A percentile compares a stretch with the other conserved stretches of the same genome.
Evolutionary conservation across 805 yeast genomes (phyloP).

Genomic region (Metschnikowia vanudenii): DNA sequence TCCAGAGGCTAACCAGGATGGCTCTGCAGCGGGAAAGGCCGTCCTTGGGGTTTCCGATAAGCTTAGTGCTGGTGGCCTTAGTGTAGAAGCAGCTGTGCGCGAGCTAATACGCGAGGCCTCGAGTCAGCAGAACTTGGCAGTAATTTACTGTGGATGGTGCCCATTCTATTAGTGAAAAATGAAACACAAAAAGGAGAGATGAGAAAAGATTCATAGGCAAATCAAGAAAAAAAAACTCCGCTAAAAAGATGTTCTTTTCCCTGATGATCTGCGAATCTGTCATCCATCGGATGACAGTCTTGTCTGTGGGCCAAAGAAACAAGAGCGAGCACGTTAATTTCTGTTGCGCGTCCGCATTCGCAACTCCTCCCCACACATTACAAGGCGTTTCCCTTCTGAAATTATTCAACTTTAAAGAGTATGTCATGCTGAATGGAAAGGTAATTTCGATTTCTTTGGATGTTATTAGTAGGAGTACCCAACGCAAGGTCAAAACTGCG

Average conservation of each 20-base stretch:
- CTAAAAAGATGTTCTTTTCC: too few species aligned
- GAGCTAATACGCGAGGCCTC: slow-evolving; percentile 78
- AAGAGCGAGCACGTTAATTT: too few species aligned
- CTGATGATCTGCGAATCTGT: too few species aligned
- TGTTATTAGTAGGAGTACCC: slow-evolving; percentile 7
- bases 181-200: background rate
- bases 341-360: background rate
- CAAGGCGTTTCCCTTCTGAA: too few species aligned
- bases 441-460: slow-evolving; percentile 10
- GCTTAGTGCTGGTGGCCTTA: slow-evolving; percentile 61
- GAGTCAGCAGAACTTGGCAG: slow-evolving; percentile 61
- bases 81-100: slow-evolving; percentile 80
- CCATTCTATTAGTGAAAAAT: slow-evolving; percentile 52
- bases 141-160: slow-evolving; percentile 82
- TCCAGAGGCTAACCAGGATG: slow-evolving; percentile 37
- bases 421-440: slow-evolving; percentile 3
- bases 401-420: too few species aligned
- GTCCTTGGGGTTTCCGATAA: slow-evolving; percentile 70
- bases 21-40: slow-evolving; percentile 78
- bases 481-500: slow-evolving; percentile 10
- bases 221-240: too few species aligned
- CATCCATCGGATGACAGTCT: too few species aligned
- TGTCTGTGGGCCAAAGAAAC: too few species aligned
- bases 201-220: background rate
- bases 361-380: background rate